phyloP scores from a whole-genome alignment of 164 flowering plant species.

The Vitis riparia region DNA sequence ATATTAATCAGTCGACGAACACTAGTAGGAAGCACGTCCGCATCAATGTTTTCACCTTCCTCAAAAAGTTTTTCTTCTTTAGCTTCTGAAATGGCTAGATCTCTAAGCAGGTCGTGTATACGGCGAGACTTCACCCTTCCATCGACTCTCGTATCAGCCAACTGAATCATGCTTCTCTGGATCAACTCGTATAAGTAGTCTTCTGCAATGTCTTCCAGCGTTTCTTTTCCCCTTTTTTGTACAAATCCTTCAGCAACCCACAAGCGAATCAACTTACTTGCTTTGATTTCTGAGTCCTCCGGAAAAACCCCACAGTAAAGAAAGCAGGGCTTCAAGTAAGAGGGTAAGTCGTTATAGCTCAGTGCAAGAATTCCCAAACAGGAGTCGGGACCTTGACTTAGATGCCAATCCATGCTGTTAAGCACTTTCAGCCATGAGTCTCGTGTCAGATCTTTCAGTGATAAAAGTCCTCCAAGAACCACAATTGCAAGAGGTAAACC shows the following conservation, averaged over 20 bases:
- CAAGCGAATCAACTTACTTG: no score
- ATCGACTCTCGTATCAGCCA: not conserved
- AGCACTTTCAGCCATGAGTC: not conserved
- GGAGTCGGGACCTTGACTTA: no score
- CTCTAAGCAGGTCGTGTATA: not conserved
- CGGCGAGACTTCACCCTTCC: not conserved
- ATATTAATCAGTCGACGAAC: no score
- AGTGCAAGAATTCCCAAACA: not conserved
- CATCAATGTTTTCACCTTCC: no score
- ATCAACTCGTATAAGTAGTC: not conserved
- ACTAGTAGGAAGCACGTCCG: not conserved
- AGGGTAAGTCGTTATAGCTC: not conserved
- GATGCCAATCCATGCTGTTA: not conserved
- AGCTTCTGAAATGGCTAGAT: not conserved
- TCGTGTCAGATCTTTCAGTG: not conserved
- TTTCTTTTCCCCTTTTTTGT: no score
- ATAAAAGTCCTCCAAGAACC: not conserved
- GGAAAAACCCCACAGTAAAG: not conserved
- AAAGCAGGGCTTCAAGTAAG: not conserved
- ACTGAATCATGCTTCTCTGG: not conserved
- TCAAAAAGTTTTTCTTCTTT: not conserved
- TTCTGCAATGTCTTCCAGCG: not conserved
- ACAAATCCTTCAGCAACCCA: no score
- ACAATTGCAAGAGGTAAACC: not conserved
- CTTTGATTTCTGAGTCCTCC: not conserved